Evolutionary conservation across 768 basidiomycete species (phyloP).

Genomic region (Lepiota venenata): DNA sequence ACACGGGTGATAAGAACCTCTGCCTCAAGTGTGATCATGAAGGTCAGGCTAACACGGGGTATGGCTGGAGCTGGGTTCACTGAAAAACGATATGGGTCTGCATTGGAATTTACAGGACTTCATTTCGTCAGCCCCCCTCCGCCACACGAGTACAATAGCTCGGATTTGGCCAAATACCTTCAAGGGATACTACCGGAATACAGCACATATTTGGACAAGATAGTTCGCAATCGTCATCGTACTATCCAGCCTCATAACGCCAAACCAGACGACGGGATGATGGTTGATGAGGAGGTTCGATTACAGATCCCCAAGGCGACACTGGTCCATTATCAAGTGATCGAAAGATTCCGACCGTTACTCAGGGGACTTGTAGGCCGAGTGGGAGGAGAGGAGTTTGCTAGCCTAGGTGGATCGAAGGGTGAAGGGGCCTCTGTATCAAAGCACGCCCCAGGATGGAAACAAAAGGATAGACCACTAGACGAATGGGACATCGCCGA

Average conservation of each 20-base stretch:
- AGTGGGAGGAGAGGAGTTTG: constrained; percentile 5
- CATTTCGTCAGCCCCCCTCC: constrained; percentile 33
- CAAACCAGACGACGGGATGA: constrained; percentile 8
- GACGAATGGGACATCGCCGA: constrained; percentile 1
- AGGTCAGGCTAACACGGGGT: constrained; percentile 16
- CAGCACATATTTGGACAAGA: not conserved
- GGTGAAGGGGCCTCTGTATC: not conserved
- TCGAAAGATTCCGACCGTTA: constrained; percentile 5
- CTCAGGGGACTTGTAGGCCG: constrained; percentile 3
- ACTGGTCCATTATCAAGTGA: constrained; percentile 6
- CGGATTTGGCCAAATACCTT: constrained; percentile 45
- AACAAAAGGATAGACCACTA: constrained; percentile 5
- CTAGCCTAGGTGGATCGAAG: not conserved
- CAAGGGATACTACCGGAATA: constrained; percentile 8
- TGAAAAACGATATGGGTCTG: not conserved
- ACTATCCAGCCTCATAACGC: not conserved
- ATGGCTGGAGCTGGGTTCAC: constrained; percentile 17
- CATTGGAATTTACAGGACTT: constrained; percentile 24
- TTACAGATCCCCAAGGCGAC: constrained; percentile 5
- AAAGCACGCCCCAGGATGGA: constrained; percentile 7
- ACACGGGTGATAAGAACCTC: constrained; percentile 69
- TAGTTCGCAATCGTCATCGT: not conserved
- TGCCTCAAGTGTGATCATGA: constrained; percentile 37
- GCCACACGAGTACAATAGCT: constrained; percentile 39
- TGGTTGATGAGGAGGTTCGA: constrained; percentile 8